Base-by-base conservation (phyloP, 805 yeast genomes). In the Candida tallmaniae region DNA sequence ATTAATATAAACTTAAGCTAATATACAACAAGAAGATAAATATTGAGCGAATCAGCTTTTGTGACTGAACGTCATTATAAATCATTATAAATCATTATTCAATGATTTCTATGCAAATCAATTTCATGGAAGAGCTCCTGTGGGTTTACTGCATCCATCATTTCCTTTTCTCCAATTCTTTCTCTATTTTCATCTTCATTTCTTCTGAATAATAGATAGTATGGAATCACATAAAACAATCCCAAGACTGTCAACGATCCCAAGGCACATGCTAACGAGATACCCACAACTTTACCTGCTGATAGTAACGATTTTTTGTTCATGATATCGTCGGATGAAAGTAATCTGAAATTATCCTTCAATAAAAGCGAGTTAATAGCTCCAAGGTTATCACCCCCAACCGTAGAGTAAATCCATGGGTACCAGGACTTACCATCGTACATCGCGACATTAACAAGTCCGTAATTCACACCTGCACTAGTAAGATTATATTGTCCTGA, bases 391-490 rank as follows among this genome's bases (percentile, higher is more conserved):
- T 40, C 42, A 7, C 39, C 29, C 1, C 29, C 27, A 2, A 42
- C 32, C 5, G 46, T 39, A 1, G 83, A 58, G 40, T 73, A 72
- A 2, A 76, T 51, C 38, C 69, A 75, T 9, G 95, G 95, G 20
- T 60, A 48, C 95, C 95, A 87, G 6, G 45, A 32, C 0, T 61
- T 44, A 1, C 94, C 88, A 50, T 85, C 77, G 56, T 56, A 85
- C 19, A 74, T 57, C 0, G 89, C 90, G 18, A 77, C 66, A 25
- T 78, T 73, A 3, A 74, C 76, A 17, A 58, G 50, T 0, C 89
- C 93, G 48, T 71, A 77, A n/a, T n/a, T n/a, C n/a, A n/a, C n/a
- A n/a, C n/a, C n/a, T 12, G 5, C 15, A 2, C 53, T 53, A 3
- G 57, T 45, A 25, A 83, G 49, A 4, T 57, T 50, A 29, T 84